Evolutionary conservation across 192 early-diverging fungal genomes (phyloP), one percentile per base, ranked within the genome.

Genomic region (Rhizophagus prolifer): DNA sequence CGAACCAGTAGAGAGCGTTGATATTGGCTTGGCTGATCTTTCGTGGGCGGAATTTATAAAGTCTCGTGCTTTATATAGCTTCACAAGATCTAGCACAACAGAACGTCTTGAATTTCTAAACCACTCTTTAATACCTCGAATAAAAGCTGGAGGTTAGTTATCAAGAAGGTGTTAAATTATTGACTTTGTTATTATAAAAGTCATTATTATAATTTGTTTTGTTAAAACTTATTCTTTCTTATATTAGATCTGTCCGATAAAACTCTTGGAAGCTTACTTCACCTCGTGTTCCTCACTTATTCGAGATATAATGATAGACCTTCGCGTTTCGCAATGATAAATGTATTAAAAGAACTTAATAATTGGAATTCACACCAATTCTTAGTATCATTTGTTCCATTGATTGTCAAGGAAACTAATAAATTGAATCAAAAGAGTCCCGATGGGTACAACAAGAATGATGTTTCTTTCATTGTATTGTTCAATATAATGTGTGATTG

Each of bases 301-400:
- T 78, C 88, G 13, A 89, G 91, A 31, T 95, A 93, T 78, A 85
- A 84, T 70, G 93, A 95, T 79, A 83, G 86, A 67, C 72, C 72
- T 38, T 93, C 93, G 4, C 88, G 93, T 62, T 75, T 85, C 2
- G 76, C 85, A 1, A 88, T 93, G 64, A 78, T 90, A 21, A 84
- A 87, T 3, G 86, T 89, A 36, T 78, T 93, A 30, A 80, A 82
- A 38, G 86, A 86, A 59, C 81, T 92, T 8, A 84, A 88, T 10
- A 81, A 78, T 61, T 88, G 87, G 87, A 88, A 90, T 65, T 77
- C 88, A 7, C 58, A 77, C 12, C 82, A 83, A 9, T 90, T 92
- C 80, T 79, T 87, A 77, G 85, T 85, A 70, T 74, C 82, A 58
- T 88, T 89, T 31, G 89, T 86, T 25, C 83, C 91, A 67, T 75